Base-by-base conservation (phyloP, 192 early-diverging fungal species). In the Jimgerdemannia lactiflua region DNA sequence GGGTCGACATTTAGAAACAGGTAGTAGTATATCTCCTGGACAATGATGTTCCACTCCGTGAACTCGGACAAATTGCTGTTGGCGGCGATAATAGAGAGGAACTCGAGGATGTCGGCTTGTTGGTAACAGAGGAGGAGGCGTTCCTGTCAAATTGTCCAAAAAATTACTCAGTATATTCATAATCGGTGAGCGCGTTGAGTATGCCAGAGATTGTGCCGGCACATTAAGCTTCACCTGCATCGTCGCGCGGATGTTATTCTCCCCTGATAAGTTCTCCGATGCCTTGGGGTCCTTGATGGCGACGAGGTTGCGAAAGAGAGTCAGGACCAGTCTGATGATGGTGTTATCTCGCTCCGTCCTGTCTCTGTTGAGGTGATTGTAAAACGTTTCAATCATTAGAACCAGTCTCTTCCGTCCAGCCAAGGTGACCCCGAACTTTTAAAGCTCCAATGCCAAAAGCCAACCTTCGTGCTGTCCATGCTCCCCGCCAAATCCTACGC, bases 241-340 rank as follows among this genome's bases (percentile, higher is more conserved):
- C 3, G 85, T 80, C 0, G 91, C 83, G 41, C 89, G 86, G 42
- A 88, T 69, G 59, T 91, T 80, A 40, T 85, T 76, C 69, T 92
- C 85, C 42, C 80, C 79, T 19, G 85, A 86, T 29, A 90, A 81
- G n/a, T 79, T 75, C 20, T 87, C 77, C 10, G 90, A 86, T 3
- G 85, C 81, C 64, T 90, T 85, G 4, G 88, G 77, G 75, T 97
- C 96, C 11, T 87, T 88, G 43, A 96, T 95, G 9, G 92, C 92
- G 17, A 94, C 85, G 59, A 96, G 77, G 77, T 97, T 97, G 40
- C 94, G 86, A 71, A 95, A 89, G 10, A 96, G 82, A 14, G 91
- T 89, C 40, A 97, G 75, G 43, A 92, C 88, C 4, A 93, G 75
- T n/a, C 90, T 85, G 66, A 93, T 90, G 29, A 87, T 78, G 0